Evolutionary conservation across 495 filamentous ascomycete species (phyloP), one percentile per base, ranked within the genome.

Genomic region (Xylaria longipes): DNA sequence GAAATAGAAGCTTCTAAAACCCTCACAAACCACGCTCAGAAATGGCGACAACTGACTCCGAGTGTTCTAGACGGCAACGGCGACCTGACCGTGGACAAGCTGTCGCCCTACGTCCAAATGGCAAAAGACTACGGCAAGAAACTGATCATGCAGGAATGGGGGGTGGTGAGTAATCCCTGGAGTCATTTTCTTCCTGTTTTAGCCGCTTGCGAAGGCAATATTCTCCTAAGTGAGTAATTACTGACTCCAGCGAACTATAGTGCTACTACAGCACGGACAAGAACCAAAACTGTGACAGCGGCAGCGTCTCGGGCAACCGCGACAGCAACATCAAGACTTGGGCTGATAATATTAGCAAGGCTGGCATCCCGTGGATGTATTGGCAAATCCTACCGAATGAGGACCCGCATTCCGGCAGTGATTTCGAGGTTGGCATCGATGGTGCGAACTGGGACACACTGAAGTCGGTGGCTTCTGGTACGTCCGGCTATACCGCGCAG

Each of bases 321-420:
- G 64, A 68, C 17, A 66, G 12, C 0, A 72, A 71, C 27, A 68
- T 72, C 65, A 67, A 71, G 22, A 48, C 68, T 14, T 72, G 48
- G 27, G 70, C 70, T 1, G 50, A 43, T 14, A 54, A 72, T 7
- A 75, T 78, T 29, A 77, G 69, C 31, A 71, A 68, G 56, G 75
- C 76, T 48, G 76, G 76, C 31, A 78, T 78, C 37, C 76, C 76
- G 9, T 78, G 76, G 76, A 71, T 73, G 52, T 78, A 78, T 33
- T 78, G 76, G 76, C 76, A 78, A 67, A 75, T 78, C 25, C 66
- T 78, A 14, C 76, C 76, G 3, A 78, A 77, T 43, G 71, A 69
- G 14, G 76, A 78, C 33, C 76, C 76, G 1, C 56, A 58, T 15
- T 27, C 6, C 4, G 56, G 29, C 0, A 7, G 4, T 9, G 56